Evolutionary conservation across 108 stramenopile genomes (phyloP).

Genomic region (Ochromonas danica): DNA sequence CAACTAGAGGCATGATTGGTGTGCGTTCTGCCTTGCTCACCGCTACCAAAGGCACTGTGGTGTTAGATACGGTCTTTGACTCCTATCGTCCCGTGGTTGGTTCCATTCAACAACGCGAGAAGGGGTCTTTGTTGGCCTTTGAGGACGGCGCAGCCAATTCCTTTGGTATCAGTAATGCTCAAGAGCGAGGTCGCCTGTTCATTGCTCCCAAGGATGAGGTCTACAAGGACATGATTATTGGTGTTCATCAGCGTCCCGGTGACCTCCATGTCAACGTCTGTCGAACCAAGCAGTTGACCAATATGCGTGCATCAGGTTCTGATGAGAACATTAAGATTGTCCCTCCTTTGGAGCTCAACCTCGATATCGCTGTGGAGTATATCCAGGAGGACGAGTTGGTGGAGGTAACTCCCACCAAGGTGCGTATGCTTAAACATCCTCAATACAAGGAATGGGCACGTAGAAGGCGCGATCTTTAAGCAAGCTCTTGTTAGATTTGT

Average conservation of each 20-base stretch:
- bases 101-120: constrained; percentile 80
- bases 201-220: constrained; percentile 54
- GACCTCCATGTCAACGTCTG: constrained; percentile 95
- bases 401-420: constrained; percentile 51
- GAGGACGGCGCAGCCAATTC: constrained; percentile 81
- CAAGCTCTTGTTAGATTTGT: too few species aligned
- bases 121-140: constrained; percentile 92
- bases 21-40: constrained; percentile 82
- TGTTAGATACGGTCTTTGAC: constrained; percentile 91
- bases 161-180: constrained; percentile 85
- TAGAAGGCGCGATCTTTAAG: background rate
- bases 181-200: constrained; percentile 90
- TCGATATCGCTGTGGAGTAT: constrained; percentile 96
- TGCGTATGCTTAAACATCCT: constrained; percentile 53
- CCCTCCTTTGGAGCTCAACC: constrained; percentile 81
- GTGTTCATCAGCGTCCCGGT: constrained; percentile 94
- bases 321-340: constrained; percentile 82
- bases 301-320: constrained; percentile 95
- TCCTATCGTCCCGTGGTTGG: constrained; percentile 80
- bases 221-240: constrained; percentile 64
- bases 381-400: constrained; percentile 58
- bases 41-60: constrained; percentile 87
- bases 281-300: constrained; percentile 92
- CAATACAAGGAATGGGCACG: constrained; percentile 12
- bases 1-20: constrained; percentile 96